A percentile compares a stretch with the other conserved stretches of the same genome.
These are phyloP conservation scores for Cordyceps militaris DNA, from an alignment of 2,329 filamentous ascomycete species.

Conservation along the genomic window DNA sequence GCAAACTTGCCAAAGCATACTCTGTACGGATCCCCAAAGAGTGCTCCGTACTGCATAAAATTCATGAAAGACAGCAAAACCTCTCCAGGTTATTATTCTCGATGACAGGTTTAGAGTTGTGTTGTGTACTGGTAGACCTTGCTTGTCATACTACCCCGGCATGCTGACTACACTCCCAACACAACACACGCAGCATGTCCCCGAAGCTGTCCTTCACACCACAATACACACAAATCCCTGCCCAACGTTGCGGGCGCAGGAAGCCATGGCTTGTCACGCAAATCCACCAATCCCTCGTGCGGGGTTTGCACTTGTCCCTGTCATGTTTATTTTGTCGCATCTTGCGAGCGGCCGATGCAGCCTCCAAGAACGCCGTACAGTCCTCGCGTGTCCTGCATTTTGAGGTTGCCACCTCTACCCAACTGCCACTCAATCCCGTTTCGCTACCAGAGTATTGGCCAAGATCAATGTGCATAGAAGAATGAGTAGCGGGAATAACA, in stretches of 20 bases:
- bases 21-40: too few relatives aligned
- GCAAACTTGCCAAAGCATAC: too few relatives aligned
- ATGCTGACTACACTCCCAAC: neutral
- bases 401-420: neutral
- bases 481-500: neutral
- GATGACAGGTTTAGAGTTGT: neutral
- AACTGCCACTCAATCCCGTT: neutral
- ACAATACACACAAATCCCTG: neutral
- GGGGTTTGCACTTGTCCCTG: neutral
- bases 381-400: neutral
- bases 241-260: neutral
- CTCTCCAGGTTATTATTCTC: too few relatives aligned
- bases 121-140: neutral
- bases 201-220: neutral
- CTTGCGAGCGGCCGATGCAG: too few relatives aligned
- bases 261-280: too few relatives aligned
- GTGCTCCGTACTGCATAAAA: too few relatives aligned
- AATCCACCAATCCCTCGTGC: neutral
- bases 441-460: neutral
- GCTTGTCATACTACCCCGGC: neutral
- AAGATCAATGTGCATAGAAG: neutral
- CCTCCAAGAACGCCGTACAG: too few relatives aligned
- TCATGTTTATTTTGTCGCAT: neutral
- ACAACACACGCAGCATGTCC: neutral
- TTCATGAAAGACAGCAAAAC: too few relatives aligned